These are phyloP conservation scores for Pseudohalonectria lignicola DNA, from an alignment of 2,329 filamentous ascomycete species.

Conservation along the genomic window DNA sequence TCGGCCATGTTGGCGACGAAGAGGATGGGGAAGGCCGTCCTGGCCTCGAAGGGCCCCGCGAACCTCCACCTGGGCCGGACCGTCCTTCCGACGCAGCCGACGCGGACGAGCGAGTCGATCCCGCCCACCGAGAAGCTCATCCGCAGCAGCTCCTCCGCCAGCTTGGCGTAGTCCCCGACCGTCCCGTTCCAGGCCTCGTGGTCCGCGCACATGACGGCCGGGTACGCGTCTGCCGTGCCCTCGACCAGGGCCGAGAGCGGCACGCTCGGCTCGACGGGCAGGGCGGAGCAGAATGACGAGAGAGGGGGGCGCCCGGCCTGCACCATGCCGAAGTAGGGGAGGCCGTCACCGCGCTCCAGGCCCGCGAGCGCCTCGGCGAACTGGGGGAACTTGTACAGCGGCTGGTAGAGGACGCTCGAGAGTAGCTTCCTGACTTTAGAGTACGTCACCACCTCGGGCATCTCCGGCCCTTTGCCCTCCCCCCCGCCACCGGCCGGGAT, in stretches of 20 bases:
- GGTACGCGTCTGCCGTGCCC: conserved; percentile 28
- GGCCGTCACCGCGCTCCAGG: conserved; percentile 31
- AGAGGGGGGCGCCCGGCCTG: conserved; percentile 5
- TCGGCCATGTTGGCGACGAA: conserved; percentile 31
- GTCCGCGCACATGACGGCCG: conserved; percentile 35
- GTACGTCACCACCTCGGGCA: conserved; percentile 40
- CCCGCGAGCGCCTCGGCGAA: conserved; percentile 31
- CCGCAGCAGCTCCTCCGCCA: conserved; percentile 19
- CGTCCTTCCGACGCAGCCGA: conserved; percentile 26
- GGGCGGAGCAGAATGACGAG: conserved; percentile 15
- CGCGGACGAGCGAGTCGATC: conserved; percentile 26
- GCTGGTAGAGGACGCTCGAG: conserved; percentile 30
- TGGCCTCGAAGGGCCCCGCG: conserved; percentile 16
- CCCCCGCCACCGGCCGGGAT: conserved; percentile 14
- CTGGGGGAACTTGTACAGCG: conserved; percentile 25
- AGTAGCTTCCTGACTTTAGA: conserved; percentile 31
- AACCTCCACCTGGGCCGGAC: conserved; percentile 28
- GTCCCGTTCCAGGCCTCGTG: conserved; percentile 16
- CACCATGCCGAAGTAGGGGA: conserved; percentile 23
- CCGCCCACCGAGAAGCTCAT: conserved; percentile 31
- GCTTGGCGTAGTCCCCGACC: conserved; percentile 20
- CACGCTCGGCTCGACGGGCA: conserved; percentile 17
- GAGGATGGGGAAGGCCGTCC: conserved; percentile 28
- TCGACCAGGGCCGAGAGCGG: conserved; percentile 17
- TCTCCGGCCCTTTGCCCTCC: conserved; percentile 18